Base-by-base conservation (phyloP, 1,139 yeast species). In the Hyphopichia khmerensis region DNA sequence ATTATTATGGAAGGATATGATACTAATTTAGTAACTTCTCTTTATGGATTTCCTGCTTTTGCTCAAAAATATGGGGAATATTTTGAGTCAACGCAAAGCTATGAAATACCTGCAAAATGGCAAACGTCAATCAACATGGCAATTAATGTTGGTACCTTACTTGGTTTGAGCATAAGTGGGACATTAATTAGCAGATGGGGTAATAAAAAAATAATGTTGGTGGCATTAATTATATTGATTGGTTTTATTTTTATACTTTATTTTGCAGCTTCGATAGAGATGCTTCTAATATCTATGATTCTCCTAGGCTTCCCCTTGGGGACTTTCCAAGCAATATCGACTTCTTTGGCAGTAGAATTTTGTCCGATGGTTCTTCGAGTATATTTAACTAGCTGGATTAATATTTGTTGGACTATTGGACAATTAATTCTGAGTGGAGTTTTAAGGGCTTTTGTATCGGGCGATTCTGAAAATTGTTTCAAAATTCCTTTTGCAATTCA, bases 261-360 rank as follows among this genome's bases (percentile, higher is more conserved):
- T 53, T 77, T 76, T 57, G 75, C 81, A 18, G 62, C 64, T 14
- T 60, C 59, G 47, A 52, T 68, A 21, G 61, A 57, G 11, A 65
- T 70, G 46, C 62, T 77, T 44, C 60, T 72, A 33, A 71, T 67
- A 21, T 78, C 80, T 39, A 77, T 76, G 50, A 52, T 76, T 33
- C 56, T 75, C 15, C 61, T 69, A 49, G 82, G 82, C 46, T 46
- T 77, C 27, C 70, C 73, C 17, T 77, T 81, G 82, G 82, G 83
- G 46, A 67, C 71, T 32, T 72, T 75, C 57, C 79, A 74, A 46
- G 65, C 75, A 11, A 59, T 76, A 50, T 69, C 78, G n/a, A 74
- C 75, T 15, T 59, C 78, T 4, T 78, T 76, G 52, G 78, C 82
- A n/a, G 65, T 79, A 13, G 83, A 78, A 51, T 73, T 77, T 30